Percentiles rank a stretch among this genome's conserved stretches.
phyloP scores from a whole-genome alignment of 164 flowering plant species.

The Magnolia sinica region DNA sequence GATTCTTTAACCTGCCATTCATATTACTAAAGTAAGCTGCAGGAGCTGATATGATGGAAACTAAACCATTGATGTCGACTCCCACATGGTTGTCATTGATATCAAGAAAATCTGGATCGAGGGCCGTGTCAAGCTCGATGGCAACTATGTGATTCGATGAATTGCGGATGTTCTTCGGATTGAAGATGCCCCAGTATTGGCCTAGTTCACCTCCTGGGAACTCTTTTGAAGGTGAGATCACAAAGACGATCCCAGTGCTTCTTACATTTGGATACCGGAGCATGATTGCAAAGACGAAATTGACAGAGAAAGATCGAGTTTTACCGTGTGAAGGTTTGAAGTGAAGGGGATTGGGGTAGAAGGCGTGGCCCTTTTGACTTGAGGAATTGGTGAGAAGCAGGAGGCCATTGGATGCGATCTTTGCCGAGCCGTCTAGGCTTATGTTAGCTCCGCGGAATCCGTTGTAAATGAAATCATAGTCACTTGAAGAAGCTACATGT shows the following conservation, averaged over 20 bases:
- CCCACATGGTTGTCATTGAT: conserved; percentile 14
- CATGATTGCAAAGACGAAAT: conserved; percentile 46
- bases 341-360: conserved; percentile 34
- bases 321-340: conserved; percentile 32
- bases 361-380: conserved; percentile 35
- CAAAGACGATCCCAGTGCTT: conserved; percentile 62
- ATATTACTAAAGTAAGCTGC: conserved; percentile 1
- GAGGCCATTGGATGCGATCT: too few relatives aligned
- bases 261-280: conserved; percentile 41
- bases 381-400: too few relatives aligned
- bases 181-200: conserved; percentile 39
- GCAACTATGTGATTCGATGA: conserved; percentile 37
- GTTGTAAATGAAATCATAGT: too few relatives aligned
- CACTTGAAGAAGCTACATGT: too few relatives aligned
- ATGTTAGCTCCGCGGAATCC: too few relatives aligned
- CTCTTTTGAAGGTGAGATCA: conserved; percentile 30
- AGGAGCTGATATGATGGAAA: conserved; percentile 27
- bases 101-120: background rate
- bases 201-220: conserved; percentile 28
- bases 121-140: conserved; percentile 38
- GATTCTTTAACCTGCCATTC: conserved; percentile 4
- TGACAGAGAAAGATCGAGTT: conserved; percentile 42
- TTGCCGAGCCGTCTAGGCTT: too few relatives aligned
- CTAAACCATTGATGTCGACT: conserved; percentile 40
- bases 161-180: conserved; percentile 20